phyloP scores from a whole-genome alignment of 1,284 basidiomycete species.

The Tilletia walkeri region DNA sequence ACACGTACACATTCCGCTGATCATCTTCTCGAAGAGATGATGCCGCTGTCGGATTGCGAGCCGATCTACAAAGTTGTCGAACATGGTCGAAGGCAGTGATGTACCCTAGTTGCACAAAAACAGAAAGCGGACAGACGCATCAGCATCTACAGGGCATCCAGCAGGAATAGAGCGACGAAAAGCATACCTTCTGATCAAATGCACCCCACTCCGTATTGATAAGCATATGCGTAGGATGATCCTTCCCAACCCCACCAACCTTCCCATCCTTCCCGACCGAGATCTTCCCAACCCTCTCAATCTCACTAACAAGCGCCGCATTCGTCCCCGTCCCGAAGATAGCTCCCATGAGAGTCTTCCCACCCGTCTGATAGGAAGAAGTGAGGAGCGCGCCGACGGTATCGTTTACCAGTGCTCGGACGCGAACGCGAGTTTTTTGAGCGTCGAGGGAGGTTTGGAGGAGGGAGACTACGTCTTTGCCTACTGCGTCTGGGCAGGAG shows the following conservation, averaged over 20 bases:
- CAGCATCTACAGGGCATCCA: not conserved
- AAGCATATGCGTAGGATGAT: slow-evolving; percentile 70
- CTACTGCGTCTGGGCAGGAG: slow-evolving; percentile 65
- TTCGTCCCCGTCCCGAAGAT: slow-evolving; percentile 99
- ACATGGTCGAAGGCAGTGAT: slow-evolving; percentile 86
- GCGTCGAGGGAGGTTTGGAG: slow-evolving; percentile 89
- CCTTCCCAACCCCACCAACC: slow-evolving; percentile 5
- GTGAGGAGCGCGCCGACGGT: slow-evolving; percentile 89
- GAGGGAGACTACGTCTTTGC: slow-evolving; percentile 85
- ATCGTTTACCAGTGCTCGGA: slow-evolving; percentile 92
- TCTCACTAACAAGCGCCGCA: slow-evolving; percentile 88
- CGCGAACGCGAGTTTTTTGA: slow-evolving; percentile 89
- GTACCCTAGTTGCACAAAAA: slow-evolving; percentile 63
- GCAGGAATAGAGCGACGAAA: not conserved
- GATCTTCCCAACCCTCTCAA: slow-evolving; percentile 76
- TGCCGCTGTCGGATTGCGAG: slow-evolving; percentile 88
- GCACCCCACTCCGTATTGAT: slow-evolving; percentile 98
- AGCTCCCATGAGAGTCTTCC: slow-evolving; percentile 73
- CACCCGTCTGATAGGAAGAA: slow-evolving; percentile 83
- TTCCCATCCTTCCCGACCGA: slow-evolving; percentile 27
- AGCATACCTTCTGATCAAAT: slow-evolving; percentile 78
- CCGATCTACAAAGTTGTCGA: slow-evolving; percentile 87
- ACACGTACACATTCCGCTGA: slow-evolving; percentile 83
- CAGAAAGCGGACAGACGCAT: not conserved
- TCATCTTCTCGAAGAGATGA: slow-evolving; percentile 96